Conservation (phyloP, 2,329 filamentous ascomycete species). For the Gaeumannomyces tritici region DNA sequence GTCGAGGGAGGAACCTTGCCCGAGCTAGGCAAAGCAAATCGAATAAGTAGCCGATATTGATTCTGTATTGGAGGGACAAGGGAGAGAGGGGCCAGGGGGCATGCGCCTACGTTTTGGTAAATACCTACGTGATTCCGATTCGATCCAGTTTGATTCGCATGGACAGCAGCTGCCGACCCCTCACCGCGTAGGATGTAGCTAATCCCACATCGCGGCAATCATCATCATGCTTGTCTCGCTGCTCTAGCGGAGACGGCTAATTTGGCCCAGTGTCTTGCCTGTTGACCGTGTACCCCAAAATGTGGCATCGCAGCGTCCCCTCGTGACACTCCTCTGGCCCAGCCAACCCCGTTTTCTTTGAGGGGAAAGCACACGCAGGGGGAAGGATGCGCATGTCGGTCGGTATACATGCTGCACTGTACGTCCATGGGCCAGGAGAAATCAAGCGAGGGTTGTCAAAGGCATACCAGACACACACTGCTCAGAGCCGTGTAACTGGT, state of each 20-base stretch:
- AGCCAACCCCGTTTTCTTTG: background rate
- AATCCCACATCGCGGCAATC: background rate
- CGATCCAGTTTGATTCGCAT: background rate
- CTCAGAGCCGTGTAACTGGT: background rate
- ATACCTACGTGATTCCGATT: background rate
- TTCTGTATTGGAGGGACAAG: too few species aligned
- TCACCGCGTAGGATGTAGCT: background rate
- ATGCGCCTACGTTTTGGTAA: background rate
- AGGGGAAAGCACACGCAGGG: background rate
- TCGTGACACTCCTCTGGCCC: background rate
- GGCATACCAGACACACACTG: background rate
- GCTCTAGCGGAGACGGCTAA: background rate
- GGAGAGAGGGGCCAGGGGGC: too few species aligned
- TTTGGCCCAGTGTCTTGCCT: background rate
- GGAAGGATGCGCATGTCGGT: background rate
- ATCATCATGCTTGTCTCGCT: background rate
- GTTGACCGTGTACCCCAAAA: too few species aligned
- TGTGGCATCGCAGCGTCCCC: background rate
- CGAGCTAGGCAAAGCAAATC: background rate
- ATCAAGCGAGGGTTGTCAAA: too few species aligned
- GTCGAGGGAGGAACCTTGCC: background rate
- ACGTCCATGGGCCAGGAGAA: too few species aligned
- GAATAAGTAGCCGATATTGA: background rate
- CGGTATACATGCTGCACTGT: too few species aligned
- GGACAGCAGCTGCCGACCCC: background rate